Percentiles rank a stretch among this genome's conserved stretches.
phyloP scores from a whole-genome alignment of 2,329 filamentous ascomycete species.

The Bipolaris sorokiniana region DNA sequence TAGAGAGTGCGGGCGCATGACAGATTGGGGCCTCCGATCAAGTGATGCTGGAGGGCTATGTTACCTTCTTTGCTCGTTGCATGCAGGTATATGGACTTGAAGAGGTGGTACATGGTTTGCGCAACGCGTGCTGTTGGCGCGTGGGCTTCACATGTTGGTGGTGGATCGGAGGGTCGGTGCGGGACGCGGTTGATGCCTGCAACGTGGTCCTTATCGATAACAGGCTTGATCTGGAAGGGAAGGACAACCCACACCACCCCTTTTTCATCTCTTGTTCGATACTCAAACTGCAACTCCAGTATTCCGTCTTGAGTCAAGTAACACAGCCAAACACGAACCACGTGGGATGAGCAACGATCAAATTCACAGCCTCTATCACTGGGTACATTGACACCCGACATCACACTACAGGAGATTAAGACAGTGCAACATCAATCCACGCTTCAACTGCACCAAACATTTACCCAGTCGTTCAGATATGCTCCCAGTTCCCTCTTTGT shows the following conservation, averaged over 20 bases:
- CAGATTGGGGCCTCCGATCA: constrained; percentile 1
- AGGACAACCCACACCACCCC: background rate
- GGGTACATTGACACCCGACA: too few species aligned
- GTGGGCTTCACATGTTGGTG: constrained; percentile 28
- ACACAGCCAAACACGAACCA: too few species aligned
- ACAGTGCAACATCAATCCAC: background rate
- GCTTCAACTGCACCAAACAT: background rate
- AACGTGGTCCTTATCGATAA: constrained; percentile 20
- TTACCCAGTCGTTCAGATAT: background rate
- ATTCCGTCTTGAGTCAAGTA: too few species aligned
- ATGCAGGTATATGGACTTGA: constrained; percentile 92
- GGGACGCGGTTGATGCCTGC: constrained; percentile 13
- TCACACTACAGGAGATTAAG: background rate
- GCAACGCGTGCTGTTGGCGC: constrained; percentile 16
- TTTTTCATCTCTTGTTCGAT: background rate
- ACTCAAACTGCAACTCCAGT: too few species aligned
- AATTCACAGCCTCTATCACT: too few species aligned
- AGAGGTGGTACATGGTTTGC: constrained; percentile 84
- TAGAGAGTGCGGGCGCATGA: constrained; percentile 3
- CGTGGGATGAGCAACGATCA: too few species aligned
- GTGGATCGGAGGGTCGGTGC: constrained; percentile 3
- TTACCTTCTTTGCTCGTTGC: constrained; percentile 95
- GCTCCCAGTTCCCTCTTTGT: too few species aligned
- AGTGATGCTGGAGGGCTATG: background rate
- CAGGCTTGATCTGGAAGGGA: background rate